Conservation (phyloP, 2,329 filamentous ascomycete species). For the Fusarium marasasianum region DNA sequence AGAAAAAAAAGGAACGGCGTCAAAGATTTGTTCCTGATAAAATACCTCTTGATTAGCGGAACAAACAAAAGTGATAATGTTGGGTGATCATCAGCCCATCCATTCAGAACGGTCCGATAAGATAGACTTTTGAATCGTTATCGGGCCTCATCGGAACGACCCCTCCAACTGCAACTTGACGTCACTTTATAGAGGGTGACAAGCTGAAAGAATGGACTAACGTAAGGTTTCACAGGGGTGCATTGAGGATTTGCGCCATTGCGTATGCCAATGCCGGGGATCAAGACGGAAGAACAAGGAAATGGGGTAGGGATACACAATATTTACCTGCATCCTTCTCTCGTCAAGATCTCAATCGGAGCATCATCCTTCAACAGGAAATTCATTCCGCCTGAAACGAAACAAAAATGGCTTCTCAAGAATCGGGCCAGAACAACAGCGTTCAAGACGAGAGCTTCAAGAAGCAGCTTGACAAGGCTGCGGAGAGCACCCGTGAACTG, state of each 20-base stretch:
- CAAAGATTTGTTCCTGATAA: slow-evolving; percentile 17
- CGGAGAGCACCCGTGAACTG: slow-evolving; percentile 47
- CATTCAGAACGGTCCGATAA: slow-evolving; percentile 35
- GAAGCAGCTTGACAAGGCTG: slow-evolving; percentile 55
- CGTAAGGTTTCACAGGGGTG: slow-evolving; percentile 28
- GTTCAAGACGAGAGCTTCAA: slow-evolving; percentile 50
- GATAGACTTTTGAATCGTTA: slow-evolving; percentile 33
- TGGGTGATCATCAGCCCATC: slow-evolving; percentile 36
- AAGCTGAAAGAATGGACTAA: slow-evolving; percentile 1
- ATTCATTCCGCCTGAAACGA: not conserved
- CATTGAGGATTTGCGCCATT: slow-evolving; percentile 25
- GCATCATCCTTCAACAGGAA: slow-evolving; percentile 11
- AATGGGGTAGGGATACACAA: slow-evolving; percentile 6
- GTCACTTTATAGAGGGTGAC: slow-evolving; percentile 22
- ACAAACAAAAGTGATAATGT: slow-evolving; percentile 6
- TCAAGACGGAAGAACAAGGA: slow-evolving; percentile 20
- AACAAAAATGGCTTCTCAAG: slow-evolving; percentile 29
- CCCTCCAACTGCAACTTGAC: slow-evolving; percentile 36
- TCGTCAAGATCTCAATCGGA: not conserved
- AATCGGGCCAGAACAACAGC: slow-evolving; percentile 9
- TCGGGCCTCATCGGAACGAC: slow-evolving; percentile 34
- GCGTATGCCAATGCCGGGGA: slow-evolving; percentile 37
- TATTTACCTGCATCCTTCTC: not conserved
- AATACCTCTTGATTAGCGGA: slow-evolving; percentile 35
- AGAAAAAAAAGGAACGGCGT: not conserved